Conservation (phyloP, 352 stramenopile genomes). For the Phytophthora chlamydospora region DNA sequence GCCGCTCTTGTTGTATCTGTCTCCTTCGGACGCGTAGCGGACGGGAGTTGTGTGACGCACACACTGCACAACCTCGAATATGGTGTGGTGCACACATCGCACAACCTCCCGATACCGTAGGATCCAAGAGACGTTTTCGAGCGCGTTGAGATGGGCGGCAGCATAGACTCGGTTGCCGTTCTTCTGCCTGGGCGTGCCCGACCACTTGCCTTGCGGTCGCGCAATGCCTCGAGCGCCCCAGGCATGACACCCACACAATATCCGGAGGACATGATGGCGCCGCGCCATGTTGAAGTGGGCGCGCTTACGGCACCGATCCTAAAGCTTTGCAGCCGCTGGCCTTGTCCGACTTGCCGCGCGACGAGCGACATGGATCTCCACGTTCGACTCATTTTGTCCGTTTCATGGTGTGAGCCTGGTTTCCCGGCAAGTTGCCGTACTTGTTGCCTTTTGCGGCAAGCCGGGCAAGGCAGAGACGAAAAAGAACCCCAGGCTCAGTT, state of each 20-base stretch:
- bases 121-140: constrained; percentile 1
- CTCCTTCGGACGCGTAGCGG: constrained; percentile 33
- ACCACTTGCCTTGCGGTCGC: too few species aligned
- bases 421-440: constrained; percentile 7
- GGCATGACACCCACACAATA: too few species aligned
- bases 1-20: constrained; percentile 31
- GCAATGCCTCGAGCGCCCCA: too few species aligned
- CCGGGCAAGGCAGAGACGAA: too few species aligned
- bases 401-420: too few species aligned
- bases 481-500: too few species aligned
- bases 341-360: constrained; percentile 17
- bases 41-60: constrained; percentile 1
- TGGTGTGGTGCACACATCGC: constrained; percentile 11
- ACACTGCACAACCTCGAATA: not conserved
- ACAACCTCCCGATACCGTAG: constrained; percentile 5
- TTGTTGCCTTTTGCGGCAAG: too few species aligned
- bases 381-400: constrained; percentile 11
- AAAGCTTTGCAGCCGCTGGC: constrained; percentile 24
- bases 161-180: too few species aligned
- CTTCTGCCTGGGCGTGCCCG: too few species aligned
- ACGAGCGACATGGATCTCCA: constrained; percentile 17
- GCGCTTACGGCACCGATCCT: constrained; percentile 20
- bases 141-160: too few species aligned
- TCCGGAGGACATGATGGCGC: too few species aligned
- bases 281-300: too few species aligned